Evolutionary conservation across 176 grass and related monocot genomes (phyloP).

Genomic region (Carex myosuroides): DNA sequence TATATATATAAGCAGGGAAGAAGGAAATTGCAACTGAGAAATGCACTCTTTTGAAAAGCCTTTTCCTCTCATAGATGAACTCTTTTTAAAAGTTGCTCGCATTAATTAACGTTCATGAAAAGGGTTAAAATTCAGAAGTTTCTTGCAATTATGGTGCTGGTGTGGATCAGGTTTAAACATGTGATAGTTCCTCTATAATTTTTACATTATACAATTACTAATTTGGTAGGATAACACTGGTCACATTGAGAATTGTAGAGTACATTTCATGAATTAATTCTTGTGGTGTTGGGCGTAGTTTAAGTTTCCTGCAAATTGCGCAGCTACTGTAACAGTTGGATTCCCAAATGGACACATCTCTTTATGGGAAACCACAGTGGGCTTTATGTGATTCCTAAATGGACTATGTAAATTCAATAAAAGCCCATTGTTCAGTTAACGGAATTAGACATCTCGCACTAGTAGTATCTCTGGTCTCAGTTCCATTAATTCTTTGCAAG

Average conservation of each 20-base stretch:
- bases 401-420: constrained; percentile 1
- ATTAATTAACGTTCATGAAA: not conserved
- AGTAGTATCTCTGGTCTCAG: not conserved
- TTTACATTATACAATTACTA: no score
- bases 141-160: not conserved
- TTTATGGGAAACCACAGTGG: constrained; percentile 19
- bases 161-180: not conserved
- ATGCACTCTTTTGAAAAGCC: constrained; percentile 20
- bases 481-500: not conserved
- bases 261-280: not conserved
- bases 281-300: not conserved
- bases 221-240: not conserved
- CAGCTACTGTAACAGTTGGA: not conserved
- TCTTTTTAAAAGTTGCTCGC: constrained; percentile 2
- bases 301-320: constrained; percentile 14
- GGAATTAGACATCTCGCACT: not conserved
- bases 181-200: not conserved
- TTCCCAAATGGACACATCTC: not conserved
- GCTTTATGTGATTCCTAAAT: constrained; percentile 10
- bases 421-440: constrained; percentile 1
- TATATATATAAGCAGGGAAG: constrained; percentile 2
- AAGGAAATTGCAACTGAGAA: constrained; percentile 12
- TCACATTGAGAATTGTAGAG: not conserved
- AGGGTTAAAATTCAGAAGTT: constrained; percentile 1
- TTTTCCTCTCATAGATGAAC: not conserved